Evolutionary conservation across 2,329 filamentous ascomycete species (phyloP).

Genomic region (Aureobasidium subglaciale): DNA sequence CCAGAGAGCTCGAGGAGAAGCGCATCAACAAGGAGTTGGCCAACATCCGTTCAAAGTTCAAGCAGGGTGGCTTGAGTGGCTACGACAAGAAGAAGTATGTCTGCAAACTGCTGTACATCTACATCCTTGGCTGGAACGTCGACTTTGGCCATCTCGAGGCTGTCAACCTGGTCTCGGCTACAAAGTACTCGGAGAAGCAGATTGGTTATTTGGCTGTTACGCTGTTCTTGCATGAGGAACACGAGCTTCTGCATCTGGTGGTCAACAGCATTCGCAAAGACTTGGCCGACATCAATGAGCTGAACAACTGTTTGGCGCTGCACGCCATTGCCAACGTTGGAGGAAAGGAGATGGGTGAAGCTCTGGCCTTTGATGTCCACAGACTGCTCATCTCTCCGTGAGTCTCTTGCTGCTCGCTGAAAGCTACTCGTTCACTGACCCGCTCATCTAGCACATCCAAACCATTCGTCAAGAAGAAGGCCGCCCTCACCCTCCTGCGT

Average conservation of each 20-base stretch:
- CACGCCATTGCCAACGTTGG: slow-evolving; percentile 98
- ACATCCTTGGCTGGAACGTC: slow-evolving; percentile 97
- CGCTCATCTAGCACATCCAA: slow-evolving; percentile 61
- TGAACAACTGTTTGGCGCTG: slow-evolving; percentile 92
- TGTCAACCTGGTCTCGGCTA: slow-evolving; percentile 92
- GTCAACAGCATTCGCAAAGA: slow-evolving; percentile 99
- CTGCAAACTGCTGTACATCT: slow-evolving; percentile 98
- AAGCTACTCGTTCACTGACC: not conserved
- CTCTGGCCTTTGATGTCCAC: slow-evolving; percentile 85
- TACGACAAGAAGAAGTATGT: slow-evolving; percentile 99
- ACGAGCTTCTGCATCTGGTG: slow-evolving; percentile 90
- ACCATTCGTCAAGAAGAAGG: slow-evolving; percentile 98
- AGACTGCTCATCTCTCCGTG: slow-evolving; percentile 89
- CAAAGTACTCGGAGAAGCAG: slow-evolving; percentile 98
- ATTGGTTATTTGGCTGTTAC: slow-evolving; percentile 98
- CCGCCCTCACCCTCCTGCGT: slow-evolving; percentile 83
- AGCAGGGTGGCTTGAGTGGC: slow-evolving; percentile 74
- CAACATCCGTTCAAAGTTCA: slow-evolving; percentile 98
- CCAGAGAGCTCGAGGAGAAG: slow-evolving; percentile 95
- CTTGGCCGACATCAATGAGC: slow-evolving; percentile 85
- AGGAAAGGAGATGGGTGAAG: slow-evolving; percentile 93
- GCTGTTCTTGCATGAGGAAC: slow-evolving; percentile 91
- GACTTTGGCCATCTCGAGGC: slow-evolving; percentile 98
- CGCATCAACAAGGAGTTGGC: slow-evolving; percentile 98
- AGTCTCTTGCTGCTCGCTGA: slow-evolving; percentile 31